Evolutionary conservation across 257 asterid species (phyloP).

Genomic region (Apocynum venetum): DNA sequence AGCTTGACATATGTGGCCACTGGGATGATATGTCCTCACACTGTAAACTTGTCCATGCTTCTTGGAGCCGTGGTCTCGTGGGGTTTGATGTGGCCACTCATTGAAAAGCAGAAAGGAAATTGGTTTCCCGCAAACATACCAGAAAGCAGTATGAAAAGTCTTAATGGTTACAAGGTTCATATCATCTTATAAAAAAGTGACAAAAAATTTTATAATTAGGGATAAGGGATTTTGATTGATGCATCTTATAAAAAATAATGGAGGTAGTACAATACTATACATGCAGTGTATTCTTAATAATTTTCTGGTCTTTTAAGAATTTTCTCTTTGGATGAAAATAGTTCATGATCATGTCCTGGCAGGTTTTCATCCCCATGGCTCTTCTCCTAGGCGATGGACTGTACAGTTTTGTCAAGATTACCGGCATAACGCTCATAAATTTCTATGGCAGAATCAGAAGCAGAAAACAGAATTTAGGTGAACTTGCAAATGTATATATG

Average conservation of each 20-base stretch:
- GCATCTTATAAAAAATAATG: too few species aligned
- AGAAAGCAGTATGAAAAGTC: constrained; percentile 76
- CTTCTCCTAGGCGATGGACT: constrained; percentile 89
- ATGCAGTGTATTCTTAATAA: too few species aligned
- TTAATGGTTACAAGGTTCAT: constrained; percentile 77
- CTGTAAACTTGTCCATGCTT: constrained; percentile 76
- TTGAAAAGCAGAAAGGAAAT: constrained; percentile 50
- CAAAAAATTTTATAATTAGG: too few species aligned
- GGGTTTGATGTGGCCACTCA: constrained; percentile 89
- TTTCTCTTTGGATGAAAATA: not conserved
- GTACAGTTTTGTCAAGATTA: constrained; percentile 61
- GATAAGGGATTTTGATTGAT: too few species aligned
- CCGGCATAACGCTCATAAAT: constrained; percentile 40
- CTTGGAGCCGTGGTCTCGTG: constrained; percentile 81
- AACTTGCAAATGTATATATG: not conserved
- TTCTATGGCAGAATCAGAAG: constrained; percentile 30
- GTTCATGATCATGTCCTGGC: not conserved
- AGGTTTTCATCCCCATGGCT: constrained; percentile 82
- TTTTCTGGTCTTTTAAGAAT: not conserved
- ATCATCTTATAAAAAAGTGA: not conserved
- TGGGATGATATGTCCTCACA: constrained; percentile 92
- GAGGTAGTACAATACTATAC: too few species aligned
- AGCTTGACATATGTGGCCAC: constrained; percentile 89
- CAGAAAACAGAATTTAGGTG: constrained; percentile 41
- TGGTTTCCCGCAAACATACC: constrained; percentile 70